Percentiles rank a stretch among this genome's conserved stretches.
Evolutionary conservation across 140 eudicot species (phyloP).

Genomic region (Artemisia princeps): DNA sequence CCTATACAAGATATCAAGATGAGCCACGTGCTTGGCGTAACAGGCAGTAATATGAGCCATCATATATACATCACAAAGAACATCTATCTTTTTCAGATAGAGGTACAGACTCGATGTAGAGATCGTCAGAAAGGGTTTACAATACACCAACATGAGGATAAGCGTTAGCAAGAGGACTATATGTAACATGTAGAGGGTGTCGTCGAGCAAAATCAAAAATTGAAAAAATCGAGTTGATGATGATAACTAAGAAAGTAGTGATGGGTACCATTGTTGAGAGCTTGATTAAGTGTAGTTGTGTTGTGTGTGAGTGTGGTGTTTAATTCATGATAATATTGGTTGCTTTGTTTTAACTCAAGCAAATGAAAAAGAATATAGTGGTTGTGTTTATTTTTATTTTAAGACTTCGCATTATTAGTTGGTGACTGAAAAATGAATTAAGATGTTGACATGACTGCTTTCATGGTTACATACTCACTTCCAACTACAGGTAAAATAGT

Average conservation of each 20-base stretch:
- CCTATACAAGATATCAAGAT: no score
- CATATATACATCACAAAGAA: no score
- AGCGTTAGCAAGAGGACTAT: conserved; percentile 4
- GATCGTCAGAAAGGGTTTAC: conserved; percentile 10
- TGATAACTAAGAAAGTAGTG: conserved; percentile 17
- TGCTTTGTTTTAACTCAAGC: conserved; percentile 4
- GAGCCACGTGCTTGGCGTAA: no score
- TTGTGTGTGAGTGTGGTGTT: no score
- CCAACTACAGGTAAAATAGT: no score
- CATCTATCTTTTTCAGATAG: no score
- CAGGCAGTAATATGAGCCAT: no score
- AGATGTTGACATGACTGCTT: not conserved
- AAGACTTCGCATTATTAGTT: not conserved
- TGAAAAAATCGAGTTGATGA: conserved; percentile 19
- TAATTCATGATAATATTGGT: no score
- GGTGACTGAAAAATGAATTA: not conserved
- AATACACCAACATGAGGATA: conserved; percentile 14
- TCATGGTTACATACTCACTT: no score
- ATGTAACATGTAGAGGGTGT: not conserved
- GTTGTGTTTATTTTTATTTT: conserved; percentile 13
- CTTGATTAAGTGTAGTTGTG: not conserved
- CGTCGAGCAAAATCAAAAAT: not conserved
- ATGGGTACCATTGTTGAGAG: conserved; percentile 24
- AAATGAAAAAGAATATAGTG: not conserved
- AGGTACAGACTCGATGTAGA: not conserved